Percentiles rank a stretch among this genome's conserved stretches.
phyloP scores from a whole-genome alignment of 2,329 filamentous ascomycete genomes.

The Penicillium decumbens region DNA sequence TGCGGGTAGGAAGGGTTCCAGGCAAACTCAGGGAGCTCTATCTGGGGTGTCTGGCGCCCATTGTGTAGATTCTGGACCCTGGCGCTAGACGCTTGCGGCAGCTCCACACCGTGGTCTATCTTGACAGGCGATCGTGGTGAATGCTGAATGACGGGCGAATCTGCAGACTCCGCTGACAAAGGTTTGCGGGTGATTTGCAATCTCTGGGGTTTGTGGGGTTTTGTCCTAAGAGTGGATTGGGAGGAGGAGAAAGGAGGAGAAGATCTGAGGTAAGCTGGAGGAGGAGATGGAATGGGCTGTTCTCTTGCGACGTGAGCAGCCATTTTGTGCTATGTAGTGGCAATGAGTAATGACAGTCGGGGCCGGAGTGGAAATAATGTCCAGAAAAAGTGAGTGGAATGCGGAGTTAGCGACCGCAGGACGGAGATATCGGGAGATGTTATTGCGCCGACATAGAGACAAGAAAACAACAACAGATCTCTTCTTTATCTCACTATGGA shows the following conservation, averaged over 20 bases:
- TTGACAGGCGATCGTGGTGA: constrained; percentile 34
- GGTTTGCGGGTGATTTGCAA: constrained; percentile 27
- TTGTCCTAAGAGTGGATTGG: constrained; percentile 24
- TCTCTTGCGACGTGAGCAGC: constrained; percentile 23
- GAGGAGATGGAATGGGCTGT: constrained; percentile 38
- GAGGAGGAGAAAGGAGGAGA: constrained; percentile 30
- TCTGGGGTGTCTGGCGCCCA: constrained; percentile 19
- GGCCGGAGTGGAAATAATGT: background rate
- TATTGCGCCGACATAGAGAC: background rate
- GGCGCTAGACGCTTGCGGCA: constrained; percentile 28
- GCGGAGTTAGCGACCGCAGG: background rate
- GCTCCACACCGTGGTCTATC: constrained; percentile 26
- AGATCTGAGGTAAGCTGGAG: constrained; percentile 42
- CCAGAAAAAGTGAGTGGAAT: constrained; percentile 1
- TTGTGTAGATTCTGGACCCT: constrained; percentile 26
- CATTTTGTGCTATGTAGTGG: constrained; percentile 20
- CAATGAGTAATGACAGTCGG: background rate
- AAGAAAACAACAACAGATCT: background rate
- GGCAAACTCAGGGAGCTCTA: constrained; percentile 24
- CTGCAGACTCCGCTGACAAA: constrained; percentile 14
- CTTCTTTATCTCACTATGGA: background rate
- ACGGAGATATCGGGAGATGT: background rate
- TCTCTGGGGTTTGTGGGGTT: constrained; percentile 18
- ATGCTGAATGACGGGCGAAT: constrained; percentile 26
- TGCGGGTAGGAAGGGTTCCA: constrained; percentile 22